A percentile compares a stretch with the other conserved stretches of the same genome.
phyloP scores from a whole-genome alignment of 2,329 filamentous ascomycete genomes.

The Apiospora marii region DNA sequence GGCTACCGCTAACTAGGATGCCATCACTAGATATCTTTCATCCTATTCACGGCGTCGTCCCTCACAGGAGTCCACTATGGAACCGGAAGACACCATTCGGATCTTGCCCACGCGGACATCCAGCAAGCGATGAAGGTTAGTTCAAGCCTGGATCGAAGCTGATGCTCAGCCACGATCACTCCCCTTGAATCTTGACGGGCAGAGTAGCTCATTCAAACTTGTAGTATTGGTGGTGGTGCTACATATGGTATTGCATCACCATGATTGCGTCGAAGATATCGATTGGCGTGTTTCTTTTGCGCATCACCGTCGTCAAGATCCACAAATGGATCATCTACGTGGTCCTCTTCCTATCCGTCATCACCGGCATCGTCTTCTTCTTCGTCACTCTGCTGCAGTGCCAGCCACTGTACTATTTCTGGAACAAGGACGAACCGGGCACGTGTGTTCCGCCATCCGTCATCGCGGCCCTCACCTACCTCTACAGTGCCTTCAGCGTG shows the following conservation, averaged over 20 bases:
- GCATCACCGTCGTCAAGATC: slow-evolving; percentile 30
- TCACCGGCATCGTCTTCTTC: slow-evolving; percentile 33
- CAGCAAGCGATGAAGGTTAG: slow-evolving; percentile 28
- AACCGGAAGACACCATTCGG: slow-evolving; percentile 24
- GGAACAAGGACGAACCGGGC: slow-evolving; percentile 32
- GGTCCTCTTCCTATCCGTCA: slow-evolving; percentile 29
- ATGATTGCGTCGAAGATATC: slow-evolving; percentile 34
- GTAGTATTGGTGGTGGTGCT: slow-evolving; percentile 31
- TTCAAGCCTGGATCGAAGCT: not conserved
- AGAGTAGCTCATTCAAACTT: not conserved
- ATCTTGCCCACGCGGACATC: slow-evolving; percentile 6
- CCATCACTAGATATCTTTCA: slow-evolving; percentile 22
- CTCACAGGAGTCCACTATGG: slow-evolving; percentile 27
- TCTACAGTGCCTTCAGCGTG: slow-evolving; percentile 50
- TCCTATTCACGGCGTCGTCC: slow-evolving; percentile 25
- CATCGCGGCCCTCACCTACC: slow-evolving; percentile 54
- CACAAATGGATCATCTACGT: slow-evolving; percentile 33
- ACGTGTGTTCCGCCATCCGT: slow-evolving; percentile 41
- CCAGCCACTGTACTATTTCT: slow-evolving; percentile 33
- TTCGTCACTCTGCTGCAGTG: slow-evolving; percentile 35
- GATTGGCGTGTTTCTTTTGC: slow-evolving; percentile 34
- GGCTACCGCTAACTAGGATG: not conserved
- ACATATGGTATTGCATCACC: slow-evolving; percentile 31
- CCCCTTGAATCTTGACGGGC: not conserved
- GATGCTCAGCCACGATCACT: not conserved